Evolutionary conservation across 179 eudicot species (phyloP).

Genomic region (Silene vulgaris): DNA sequence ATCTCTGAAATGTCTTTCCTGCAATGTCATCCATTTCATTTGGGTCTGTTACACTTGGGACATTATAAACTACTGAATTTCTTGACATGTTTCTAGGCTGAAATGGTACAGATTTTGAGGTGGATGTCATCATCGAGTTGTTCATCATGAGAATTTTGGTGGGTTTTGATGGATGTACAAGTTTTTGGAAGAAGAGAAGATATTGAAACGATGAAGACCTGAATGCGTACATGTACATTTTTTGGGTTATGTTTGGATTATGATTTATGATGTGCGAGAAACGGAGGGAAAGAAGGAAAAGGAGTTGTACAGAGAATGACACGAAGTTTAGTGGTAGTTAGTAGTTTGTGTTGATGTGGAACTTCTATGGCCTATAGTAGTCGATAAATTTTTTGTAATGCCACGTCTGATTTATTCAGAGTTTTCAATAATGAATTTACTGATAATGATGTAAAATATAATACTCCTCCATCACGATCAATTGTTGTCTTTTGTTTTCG

Average conservation of each 20-base stretch:
- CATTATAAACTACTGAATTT: constrained; percentile 22
- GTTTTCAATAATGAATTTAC: no score
- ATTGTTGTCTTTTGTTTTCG: no score
- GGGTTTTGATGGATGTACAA: constrained; percentile 27
- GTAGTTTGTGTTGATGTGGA: constrained; percentile 28
- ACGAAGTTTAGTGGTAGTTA: constrained; percentile 18
- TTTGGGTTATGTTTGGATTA: not conserved
- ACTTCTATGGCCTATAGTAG: constrained; percentile 13
- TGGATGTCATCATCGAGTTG: constrained; percentile 21
- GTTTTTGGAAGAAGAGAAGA: constrained; percentile 14
- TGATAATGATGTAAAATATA: no score
- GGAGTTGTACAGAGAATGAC: constrained; percentile 22
- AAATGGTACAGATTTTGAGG: constrained; percentile 14
- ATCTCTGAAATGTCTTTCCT: constrained; percentile 45
- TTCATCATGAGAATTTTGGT: constrained; percentile 1
- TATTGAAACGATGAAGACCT: constrained; percentile 22
- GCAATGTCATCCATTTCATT: constrained; percentile 44
- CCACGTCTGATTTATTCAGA: no score
- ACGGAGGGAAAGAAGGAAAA: constrained; percentile 14
- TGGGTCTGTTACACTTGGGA: constrained; percentile 35
- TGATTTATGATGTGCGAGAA: constrained; percentile 5
- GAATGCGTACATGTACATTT: constrained; percentile 19
- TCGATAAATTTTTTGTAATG: not conserved
- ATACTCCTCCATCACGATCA: no score
- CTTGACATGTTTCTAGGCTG: constrained; percentile 5